These are phyloP conservation scores for Rubroshorea leprosula DNA, from an alignment of 345 rosid species.

Conservation along the genomic window DNA sequence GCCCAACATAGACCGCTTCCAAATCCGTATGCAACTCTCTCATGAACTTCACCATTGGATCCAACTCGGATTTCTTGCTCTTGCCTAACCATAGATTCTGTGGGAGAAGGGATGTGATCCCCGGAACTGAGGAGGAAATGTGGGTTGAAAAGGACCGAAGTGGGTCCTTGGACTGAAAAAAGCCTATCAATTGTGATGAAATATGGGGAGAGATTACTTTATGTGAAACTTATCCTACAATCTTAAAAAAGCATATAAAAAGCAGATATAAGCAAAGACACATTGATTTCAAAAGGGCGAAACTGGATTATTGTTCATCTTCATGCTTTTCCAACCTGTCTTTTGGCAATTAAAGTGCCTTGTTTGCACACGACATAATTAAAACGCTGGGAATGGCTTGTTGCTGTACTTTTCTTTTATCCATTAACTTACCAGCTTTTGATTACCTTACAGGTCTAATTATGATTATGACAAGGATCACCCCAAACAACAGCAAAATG, in stretches of 20 bases:
- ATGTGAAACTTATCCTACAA: conserved; percentile 14
- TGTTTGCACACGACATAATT: background rate
- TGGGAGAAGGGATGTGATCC: conserved; percentile 40
- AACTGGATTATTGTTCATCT: too few relatives aligned
- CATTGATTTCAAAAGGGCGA: background rate
- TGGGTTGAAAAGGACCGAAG: conserved; percentile 35
- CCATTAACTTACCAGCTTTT: background rate
- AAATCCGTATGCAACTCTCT: conserved; percentile 61
- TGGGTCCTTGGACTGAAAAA: conserved; percentile 65
- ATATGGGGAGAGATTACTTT: background rate
- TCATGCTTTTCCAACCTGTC: too few relatives aligned
- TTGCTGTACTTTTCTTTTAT: background rate
- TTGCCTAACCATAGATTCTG: conserved; percentile 40
- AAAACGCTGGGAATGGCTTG: too few relatives aligned
- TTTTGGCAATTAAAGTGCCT: background rate
- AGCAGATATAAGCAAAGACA: background rate
- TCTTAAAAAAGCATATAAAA: background rate
- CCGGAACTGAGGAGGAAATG: conserved; percentile 30
- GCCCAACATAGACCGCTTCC: conserved; percentile 91
- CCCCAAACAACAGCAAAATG: background rate
- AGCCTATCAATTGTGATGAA: conserved; percentile 38
- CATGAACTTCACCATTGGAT: conserved; percentile 52
- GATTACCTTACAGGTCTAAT: background rate
- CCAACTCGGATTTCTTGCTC: conserved; percentile 39
- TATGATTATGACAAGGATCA: conserved; percentile 8